Base-by-base conservation (phyloP, 2,329 filamentous ascomycete species). In the Trichocomaceae sp. region DNA sequence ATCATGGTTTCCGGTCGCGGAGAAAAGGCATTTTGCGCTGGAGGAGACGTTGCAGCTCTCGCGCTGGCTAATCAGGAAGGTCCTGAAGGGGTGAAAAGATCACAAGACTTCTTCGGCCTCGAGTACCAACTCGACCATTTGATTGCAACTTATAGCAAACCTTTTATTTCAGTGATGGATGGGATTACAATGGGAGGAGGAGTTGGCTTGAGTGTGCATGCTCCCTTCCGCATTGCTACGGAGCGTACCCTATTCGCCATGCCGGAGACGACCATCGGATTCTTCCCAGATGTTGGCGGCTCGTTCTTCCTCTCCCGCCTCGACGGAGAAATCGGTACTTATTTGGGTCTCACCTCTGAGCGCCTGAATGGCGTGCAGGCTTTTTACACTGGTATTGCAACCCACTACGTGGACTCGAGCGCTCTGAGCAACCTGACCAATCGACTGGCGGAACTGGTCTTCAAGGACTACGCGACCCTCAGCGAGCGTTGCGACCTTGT, bases 101-200 rank as follows among this genome's bases (percentile, higher is more conserved):
- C 91, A 26, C 77, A 82, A 47, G 84, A 91, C 50, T 99, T 95
- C 79, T 99, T 99, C 70, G 89, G 77, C 12, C 84, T 93, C 55
- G 95, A 99, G 84, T 99, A 97, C 79, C 86, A 89, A 75, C 84
- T 99, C 59, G 88, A 99, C 70, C 93, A 99, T 74, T 79, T 92
- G 63, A 96, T 99, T 68, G 88, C 93, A 20, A 96, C 91, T 37
- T 96, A 96, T 75, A 70, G 78, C 58, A 99, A 96, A 77, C 93
- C 93, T 0, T 95, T 93, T 67, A 83, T 99, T 51, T 88, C 93
- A 31, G 87, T 97, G 68, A 95, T 99, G 86, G 93, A 99, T 67
- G 93, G 93, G 57, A 88, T 96, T 71, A 99, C 95, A 51, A 99
- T 99, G 93, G 93, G 93, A 54, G 93, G 93, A 54, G 93, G 93